Base-by-base conservation (phyloP, 495 filamentous ascomycete genomes). In the Evernia prunastri region DNA sequence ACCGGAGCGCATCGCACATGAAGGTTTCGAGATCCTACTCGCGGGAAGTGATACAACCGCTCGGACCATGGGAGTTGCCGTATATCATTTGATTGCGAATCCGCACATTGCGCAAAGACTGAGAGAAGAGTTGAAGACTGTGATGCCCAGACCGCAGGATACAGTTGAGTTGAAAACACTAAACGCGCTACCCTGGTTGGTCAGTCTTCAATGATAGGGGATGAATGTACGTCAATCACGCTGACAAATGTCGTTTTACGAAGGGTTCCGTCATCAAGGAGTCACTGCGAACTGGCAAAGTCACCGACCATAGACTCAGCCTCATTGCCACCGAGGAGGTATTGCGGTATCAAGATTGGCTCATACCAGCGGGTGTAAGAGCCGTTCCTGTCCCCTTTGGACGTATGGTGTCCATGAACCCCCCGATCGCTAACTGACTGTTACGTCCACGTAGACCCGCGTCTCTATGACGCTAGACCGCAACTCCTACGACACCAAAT, bases 331-430 rank as follows among this genome's bases (percentile, higher is more conserved):
- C 77, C 0, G 66, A 54, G 11, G 72, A 76, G n/a, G 65, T 67
- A 20, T 63, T 84, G 20, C 39, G 70, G 23, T 83, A 80, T 64
- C 56, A 71, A n/a, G 60, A 74, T 18, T 76, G 73, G 72, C 60
- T 59, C 23, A 78, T 74, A 40, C 71, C 75, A 18, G 33, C 72
- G 12, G 69, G 59, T 2, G 31, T 36, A 74, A 74, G 0, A 72
- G 83, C 27, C 75, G 77, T 63, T 71, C 80, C 70, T 75, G 69
- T 4, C 71, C 74, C n/a, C 76, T 74, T 42, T n/a, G n/a, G 76
- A 79, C 56, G 69, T 79, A 17, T 3, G 51, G 11, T 4, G 3
- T 25, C 43, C 43, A 10, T 47, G 4, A n/a, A n/a, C n/a, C 25
- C 27, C 29, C 13, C 18, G 1, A 6, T 6, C 2, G 53, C 53